Percentiles rank a stretch among this genome's conserved stretches.
These are phyloP conservation scores for Seiridium unicorne DNA, from an alignment of 2,329 filamentous ascomycete species.

Conservation along the genomic window DNA sequence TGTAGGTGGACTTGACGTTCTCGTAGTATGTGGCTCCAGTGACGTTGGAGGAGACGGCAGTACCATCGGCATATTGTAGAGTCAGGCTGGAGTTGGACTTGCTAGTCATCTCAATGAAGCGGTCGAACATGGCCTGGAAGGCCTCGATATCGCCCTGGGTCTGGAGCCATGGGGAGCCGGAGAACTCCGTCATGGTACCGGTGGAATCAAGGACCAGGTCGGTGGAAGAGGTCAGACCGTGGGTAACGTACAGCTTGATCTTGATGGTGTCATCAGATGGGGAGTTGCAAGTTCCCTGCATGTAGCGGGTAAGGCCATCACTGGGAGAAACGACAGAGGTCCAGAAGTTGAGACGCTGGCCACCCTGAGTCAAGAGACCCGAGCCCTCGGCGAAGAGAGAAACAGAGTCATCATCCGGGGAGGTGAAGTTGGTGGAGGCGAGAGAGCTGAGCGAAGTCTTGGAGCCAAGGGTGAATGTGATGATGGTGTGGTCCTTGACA, in stretches of 20 bases:
- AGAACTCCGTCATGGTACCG: conserved; percentile 10
- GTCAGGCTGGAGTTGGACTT: conserved; percentile 11
- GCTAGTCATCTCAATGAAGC: conserved; percentile 12
- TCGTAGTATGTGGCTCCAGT: conserved; percentile 10
- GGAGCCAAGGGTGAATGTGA: conserved; percentile 11
- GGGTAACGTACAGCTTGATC: conserved; percentile 16
- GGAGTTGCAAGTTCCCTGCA: conserved; percentile 14
- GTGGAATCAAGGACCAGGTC: conserved; percentile 13
- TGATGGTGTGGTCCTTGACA: conserved; percentile 29
- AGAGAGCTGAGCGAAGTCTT: conserved; percentile 7
- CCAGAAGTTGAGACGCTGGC: conserved; percentile 49
- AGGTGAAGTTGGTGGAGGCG: conserved; percentile 51
- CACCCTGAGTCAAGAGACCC: conserved; percentile 48
- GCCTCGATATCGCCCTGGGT: conserved; percentile 13
- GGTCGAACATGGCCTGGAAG: conserved; percentile 11
- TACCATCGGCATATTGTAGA: conserved; percentile 10
- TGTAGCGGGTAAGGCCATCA: conserved; percentile 14
- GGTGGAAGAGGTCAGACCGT: conserved; percentile 15
- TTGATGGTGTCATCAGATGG: conserved; percentile 10
- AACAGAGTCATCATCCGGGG: conserved; percentile 23
- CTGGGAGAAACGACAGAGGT: conserved; percentile 32
- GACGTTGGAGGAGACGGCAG: conserved; percentile 8
- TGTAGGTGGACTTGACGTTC: conserved; percentile 12
- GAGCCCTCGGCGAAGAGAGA: conserved; percentile 34
- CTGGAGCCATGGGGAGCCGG: conserved; percentile 12